Base-by-base conservation (phyloP, 768 basidiomycete species). In the Boletus sp. region DNA sequence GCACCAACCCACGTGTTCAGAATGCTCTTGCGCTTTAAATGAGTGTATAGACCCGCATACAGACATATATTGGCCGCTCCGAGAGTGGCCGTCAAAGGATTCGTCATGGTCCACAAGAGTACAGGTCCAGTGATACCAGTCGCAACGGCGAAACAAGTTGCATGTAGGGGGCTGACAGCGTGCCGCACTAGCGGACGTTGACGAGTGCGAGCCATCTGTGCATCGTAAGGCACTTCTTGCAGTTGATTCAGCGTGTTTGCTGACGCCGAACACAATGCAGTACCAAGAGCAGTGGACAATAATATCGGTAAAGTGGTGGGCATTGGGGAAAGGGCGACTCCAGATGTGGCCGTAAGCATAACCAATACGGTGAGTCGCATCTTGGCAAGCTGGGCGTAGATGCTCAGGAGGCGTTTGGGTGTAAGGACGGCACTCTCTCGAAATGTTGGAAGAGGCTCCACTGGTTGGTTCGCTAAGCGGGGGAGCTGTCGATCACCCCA, bases 221-320 rank as follows among this genome's bases (percentile, higher is more conserved):
- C 95, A 65, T 99, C 97, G 59, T 93, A 91, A 0, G 97, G 97
- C 7, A 91, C 78, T 72, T 99, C 97, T 64, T 94, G 88, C 4
- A 98, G 75, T 70, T 99, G 93, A 72, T 99, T 99, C 63, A 97
- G 78, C 2, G 96, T 81, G 67, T 98, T 98, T 29, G 97, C 97
- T 0, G 94, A 90, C 3, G 93, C 92, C 6, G 89, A 87, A 68
- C 94, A 97, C 40, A 99, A 79, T 0, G 87, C 83, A 0, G 95
- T 98, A 38, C 97, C 97, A 27, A 89, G 66, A 0, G 95, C 93
- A 0, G 95, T 90, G 15, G 89, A 84, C 5, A 98, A 77, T 10
- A 99, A 79, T 14, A 93, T 81, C 1, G 93, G 90, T 0, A 98
- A 75, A 2, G 89, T 86, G 0, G 90, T 80, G 4, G 93, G 90